Percentiles rank a stretch among this genome's conserved stretches.
These are phyloP conservation scores for Coleophoma cylindrospora DNA, from an alignment of 2,329 filamentous ascomycete genomes.

Conservation along the genomic window DNA sequence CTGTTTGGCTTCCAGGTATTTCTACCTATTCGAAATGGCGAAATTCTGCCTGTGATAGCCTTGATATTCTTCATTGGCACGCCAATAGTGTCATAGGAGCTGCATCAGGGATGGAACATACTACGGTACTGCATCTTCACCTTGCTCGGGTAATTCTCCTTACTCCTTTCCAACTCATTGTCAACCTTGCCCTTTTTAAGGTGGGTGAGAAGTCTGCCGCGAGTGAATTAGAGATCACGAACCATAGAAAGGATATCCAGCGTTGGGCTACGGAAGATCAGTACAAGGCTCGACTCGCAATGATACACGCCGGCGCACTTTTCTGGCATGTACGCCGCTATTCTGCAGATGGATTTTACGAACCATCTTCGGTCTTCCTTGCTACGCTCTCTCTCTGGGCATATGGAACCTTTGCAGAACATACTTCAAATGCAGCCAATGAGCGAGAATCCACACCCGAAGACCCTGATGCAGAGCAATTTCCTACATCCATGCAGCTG, in stretches of 20 bases:
- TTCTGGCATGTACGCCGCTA: constrained; percentile 48
- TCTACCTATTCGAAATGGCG: constrained; percentile 41
- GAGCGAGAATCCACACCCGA: not conserved
- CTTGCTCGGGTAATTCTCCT: constrained; percentile 35
- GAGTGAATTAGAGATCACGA: constrained; percentile 18
- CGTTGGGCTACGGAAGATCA: constrained; percentile 46
- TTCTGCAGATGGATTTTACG: constrained; percentile 40
- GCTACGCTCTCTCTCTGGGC: constrained; percentile 43
- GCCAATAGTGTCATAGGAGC: constrained; percentile 34
- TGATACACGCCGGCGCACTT: constrained; percentile 45
- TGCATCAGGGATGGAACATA: constrained; percentile 35
- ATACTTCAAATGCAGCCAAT: constrained; percentile 1
- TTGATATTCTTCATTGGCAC: constrained; percentile 38
- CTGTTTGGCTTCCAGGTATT: constrained; percentile 41
- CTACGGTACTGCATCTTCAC: constrained; percentile 36
- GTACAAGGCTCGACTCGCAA: constrained; percentile 50
- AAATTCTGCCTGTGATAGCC: constrained; percentile 34
- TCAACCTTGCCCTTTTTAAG: constrained; percentile 10
- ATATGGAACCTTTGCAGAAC: constrained; percentile 21
- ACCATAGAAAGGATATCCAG: constrained; percentile 28
- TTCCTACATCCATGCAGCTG: constrained; percentile 42
- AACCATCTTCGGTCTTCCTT: constrained; percentile 38
- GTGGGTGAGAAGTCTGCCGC: not conserved
- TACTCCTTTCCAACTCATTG: constrained; percentile 25
- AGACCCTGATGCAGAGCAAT: constrained; percentile 10